Evolutionary conservation across 306 rosid species (phyloP), one percentile per base, ranked within the genome.

Genomic region (Cicer cuneatum): DNA sequence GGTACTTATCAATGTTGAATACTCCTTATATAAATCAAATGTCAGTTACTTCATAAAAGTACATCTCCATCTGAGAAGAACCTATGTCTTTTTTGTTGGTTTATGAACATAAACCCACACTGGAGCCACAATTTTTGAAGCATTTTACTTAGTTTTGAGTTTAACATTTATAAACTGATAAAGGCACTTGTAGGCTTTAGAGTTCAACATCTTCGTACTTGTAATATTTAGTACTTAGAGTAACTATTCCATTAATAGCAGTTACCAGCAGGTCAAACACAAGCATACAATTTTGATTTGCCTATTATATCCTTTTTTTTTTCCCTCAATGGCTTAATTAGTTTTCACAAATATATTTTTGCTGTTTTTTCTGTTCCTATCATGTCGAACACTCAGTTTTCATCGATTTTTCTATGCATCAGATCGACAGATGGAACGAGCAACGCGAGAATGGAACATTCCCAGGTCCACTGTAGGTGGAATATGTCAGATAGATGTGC

Each of bases 391-490:
- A 3, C 1, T 64, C 56, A 12, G 10, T 38, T 74, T 56, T 64
- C 33, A 39, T 59, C 7, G n/a, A 13, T 71, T 53, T 69, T 21
- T 64, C 72, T 49, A 33, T 72, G 63, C 69, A 59, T 57, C 93
- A 95, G 99, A 52, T 95, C 56, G 99, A 95, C 47, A 85, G 88
- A 75, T 92, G 99, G 99, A 95, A 95, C 43, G 99, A 95, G 81
- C 99, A 92, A 80, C 90, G 98, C 81, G 99, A 92, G 87, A 92
- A 86, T 1, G 98, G 99, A 87, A 84, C 96, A 67, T 95, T 92
- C 81, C 99, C 99, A 9, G 98, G 99, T 39, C 99, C 96, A 4
- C 93, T 95, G 84, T 95, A 92, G 87, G 70, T 37, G 80, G 62
- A 29, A 48, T 42, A 60, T 51, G 70, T 77, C 69, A 79, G 71